phyloP scores from a whole-genome alignment of 306 rosid species.

The Trichosanthes truncata region DNA sequence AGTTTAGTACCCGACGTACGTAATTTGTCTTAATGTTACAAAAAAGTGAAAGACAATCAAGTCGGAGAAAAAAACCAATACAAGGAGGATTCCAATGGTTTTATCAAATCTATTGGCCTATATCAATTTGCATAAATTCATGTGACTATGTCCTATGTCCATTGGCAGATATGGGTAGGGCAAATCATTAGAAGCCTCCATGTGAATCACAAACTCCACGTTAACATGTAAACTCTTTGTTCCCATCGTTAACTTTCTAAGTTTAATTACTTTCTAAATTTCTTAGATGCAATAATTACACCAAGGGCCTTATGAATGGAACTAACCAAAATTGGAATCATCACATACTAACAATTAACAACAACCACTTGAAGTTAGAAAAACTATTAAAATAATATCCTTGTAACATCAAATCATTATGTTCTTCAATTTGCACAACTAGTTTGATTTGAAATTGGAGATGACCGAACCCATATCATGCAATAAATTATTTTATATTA shows the following conservation, averaged over 20 bases:
- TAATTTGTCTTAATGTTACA: no score
- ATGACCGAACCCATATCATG: background rate
- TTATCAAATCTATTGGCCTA: background rate
- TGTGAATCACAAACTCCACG: background rate
- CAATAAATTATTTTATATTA: background rate
- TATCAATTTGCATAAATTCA: background rate
- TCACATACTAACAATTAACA: background rate
- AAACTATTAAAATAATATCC: background rate
- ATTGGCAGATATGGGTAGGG: no score
- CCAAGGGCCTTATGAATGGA: background rate
- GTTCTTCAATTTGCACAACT: conserved; percentile 1
- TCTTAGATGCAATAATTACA: conserved; percentile 1
- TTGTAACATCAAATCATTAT: background rate
- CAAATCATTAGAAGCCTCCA: background rate
- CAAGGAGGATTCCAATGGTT: background rate
- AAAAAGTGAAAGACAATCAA: background rate
- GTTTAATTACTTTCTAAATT: background rate
- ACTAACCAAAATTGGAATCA: background rate
- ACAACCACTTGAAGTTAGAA: background rate
- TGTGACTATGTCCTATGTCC: background rate
- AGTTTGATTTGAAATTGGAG: conserved; percentile 1
- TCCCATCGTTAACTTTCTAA: background rate
- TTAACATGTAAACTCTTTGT: no score
- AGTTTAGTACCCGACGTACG: no score
- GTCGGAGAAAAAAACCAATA: no score